A percentile compares a stretch with the other conserved stretches of the same genome.
Evolutionary conservation across 2,329 filamentous ascomycete genomes (phyloP).

Genomic region (Drechslera avenae): DNA sequence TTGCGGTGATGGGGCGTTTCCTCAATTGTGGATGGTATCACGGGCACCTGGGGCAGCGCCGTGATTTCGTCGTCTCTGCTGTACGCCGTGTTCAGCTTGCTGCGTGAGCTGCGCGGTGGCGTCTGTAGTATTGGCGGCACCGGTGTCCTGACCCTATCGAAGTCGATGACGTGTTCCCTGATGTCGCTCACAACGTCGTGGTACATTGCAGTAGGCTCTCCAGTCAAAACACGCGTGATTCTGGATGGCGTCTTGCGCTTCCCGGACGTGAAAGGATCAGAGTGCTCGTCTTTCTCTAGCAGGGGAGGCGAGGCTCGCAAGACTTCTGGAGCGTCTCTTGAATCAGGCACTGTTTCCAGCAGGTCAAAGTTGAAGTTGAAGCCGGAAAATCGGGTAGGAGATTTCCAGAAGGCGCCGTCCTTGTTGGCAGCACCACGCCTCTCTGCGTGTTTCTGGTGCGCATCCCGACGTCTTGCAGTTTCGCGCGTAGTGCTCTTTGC

Average conservation of each 20-base stretch:
- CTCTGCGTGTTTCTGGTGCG: slow-evolving; percentile 33
- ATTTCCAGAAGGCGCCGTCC: slow-evolving; percentile 33
- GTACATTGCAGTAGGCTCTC: slow-evolving; percentile 7
- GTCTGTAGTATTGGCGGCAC: slow-evolving; percentile 30
- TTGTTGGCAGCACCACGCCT: slow-evolving; percentile 35
- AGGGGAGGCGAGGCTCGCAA: slow-evolving; percentile 28
- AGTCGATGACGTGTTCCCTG: slow-evolving; percentile 31
- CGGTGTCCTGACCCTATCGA: slow-evolving; percentile 27
- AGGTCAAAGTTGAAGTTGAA: slow-evolving; percentile 35
- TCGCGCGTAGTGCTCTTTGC: slow-evolving; percentile 16
- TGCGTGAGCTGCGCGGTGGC: slow-evolving; percentile 21
- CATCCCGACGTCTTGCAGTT: slow-evolving; percentile 33
- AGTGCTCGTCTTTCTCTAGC: slow-evolving; percentile 15
- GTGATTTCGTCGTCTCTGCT: slow-evolving; percentile 23
- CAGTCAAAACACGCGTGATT: slow-evolving; percentile 11
- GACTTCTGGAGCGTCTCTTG: slow-evolving; percentile 23
- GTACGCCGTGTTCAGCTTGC: slow-evolving; percentile 13
- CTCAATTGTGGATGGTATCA: not conserved
- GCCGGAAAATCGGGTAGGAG: slow-evolving; percentile 33
- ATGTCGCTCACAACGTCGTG: slow-evolving; percentile 28
- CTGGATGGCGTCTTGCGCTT: slow-evolving; percentile 1
- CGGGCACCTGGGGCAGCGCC: slow-evolving; percentile 18
- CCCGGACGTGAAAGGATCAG: slow-evolving; percentile 1
- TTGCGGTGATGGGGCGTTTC: slow-evolving; percentile 24
- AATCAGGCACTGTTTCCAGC: slow-evolving; percentile 7